Percentiles rank a stretch among this genome's conserved stretches.
These are phyloP conservation scores for Solanum piurae DNA, from an alignment of 257 asterid species.

Conservation along the genomic window DNA sequence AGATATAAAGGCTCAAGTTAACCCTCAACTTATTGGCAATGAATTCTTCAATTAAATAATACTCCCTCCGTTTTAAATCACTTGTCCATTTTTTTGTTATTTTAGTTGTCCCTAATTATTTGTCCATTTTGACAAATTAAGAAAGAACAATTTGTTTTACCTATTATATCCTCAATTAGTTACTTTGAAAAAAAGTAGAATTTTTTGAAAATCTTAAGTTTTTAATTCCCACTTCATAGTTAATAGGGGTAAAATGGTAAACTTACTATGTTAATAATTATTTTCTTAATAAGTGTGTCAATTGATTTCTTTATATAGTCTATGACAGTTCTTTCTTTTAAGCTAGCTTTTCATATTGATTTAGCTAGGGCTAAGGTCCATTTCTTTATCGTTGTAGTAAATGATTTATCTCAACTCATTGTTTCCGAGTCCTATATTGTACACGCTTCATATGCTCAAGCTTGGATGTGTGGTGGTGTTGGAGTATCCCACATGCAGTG, in stretches of 20 bases:
- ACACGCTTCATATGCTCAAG: background rate
- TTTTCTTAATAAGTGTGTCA: too few relatives aligned
- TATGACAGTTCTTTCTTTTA: background rate
- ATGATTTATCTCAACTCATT: background rate
- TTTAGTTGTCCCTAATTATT: too few relatives aligned
- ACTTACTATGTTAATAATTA: too few relatives aligned
- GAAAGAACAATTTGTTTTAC: too few relatives aligned
- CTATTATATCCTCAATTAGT: too few relatives aligned
- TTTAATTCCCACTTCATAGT: too few relatives aligned
- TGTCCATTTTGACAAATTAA: too few relatives aligned
- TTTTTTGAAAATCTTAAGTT: too few relatives aligned
- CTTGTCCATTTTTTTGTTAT: too few relatives aligned
- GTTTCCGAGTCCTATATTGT: background rate
- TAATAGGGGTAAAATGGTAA: too few relatives aligned
- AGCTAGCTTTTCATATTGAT: background rate
- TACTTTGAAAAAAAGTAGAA: too few relatives aligned
- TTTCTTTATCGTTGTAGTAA: background rate
- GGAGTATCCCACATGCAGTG: background rate
- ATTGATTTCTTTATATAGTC: background rate
- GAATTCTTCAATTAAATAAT: background rate
- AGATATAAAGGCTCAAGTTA: background rate
- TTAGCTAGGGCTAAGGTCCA: background rate
- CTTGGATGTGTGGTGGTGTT: background rate
- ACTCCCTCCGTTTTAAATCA: too few relatives aligned
- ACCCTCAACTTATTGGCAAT: background rate